A percentile compares a stretch with the other conserved stretches of the same genome.
These are phyloP conservation scores for Colletotrichum shisoi DNA, from an alignment of 2,329 filamentous ascomycete species.

Conservation along the genomic window DNA sequence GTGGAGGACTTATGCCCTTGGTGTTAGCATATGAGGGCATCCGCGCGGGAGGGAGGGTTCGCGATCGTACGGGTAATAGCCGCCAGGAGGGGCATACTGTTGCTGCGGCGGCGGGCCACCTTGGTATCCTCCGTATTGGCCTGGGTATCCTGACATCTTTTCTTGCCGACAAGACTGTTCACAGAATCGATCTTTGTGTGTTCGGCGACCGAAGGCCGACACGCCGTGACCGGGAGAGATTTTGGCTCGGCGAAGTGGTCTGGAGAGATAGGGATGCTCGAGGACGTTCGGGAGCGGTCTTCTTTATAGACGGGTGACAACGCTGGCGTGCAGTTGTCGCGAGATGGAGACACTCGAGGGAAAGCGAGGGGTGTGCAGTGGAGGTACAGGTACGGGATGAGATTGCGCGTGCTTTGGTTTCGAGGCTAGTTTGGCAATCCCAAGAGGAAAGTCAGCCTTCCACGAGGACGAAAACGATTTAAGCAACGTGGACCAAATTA, in stretches of 20 bases:
- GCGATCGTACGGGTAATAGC: conserved; percentile 61
- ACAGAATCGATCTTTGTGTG: conserved; percentile 4
- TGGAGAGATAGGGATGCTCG: conserved; percentile 1
- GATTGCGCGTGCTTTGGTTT: conserved; percentile 32
- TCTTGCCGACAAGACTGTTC: conserved; percentile 7
- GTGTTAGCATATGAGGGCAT: conserved; percentile 42
- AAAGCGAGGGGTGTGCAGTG: conserved; percentile 14
- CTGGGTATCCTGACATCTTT: conserved; percentile 70
- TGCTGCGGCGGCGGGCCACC: conserved; percentile 49
- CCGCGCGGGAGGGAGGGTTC: conserved; percentile 42
- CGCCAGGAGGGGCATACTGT: conserved; percentile 51
- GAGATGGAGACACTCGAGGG: conserved; percentile 6
- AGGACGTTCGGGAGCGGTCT: conserved; percentile 6
- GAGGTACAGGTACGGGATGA: conserved; percentile 16
- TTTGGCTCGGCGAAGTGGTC: conserved; percentile 4
- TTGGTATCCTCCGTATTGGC: conserved; percentile 57
- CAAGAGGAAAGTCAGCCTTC: conserved; percentile 28
- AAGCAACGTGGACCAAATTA: conserved; percentile 6
- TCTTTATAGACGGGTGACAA: conserved; percentile 28
- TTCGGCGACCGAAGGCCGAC: neutral
- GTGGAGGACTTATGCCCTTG: conserved; percentile 47
- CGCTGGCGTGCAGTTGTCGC: conserved; percentile 8
- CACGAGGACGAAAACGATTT: conserved; percentile 19
- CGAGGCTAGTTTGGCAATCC: conserved; percentile 25
- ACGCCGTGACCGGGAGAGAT: neutral